phyloP scores from a whole-genome alignment of 2,329 filamentous ascomycete genomes.

The Aspergillus tanneri region DNA sequence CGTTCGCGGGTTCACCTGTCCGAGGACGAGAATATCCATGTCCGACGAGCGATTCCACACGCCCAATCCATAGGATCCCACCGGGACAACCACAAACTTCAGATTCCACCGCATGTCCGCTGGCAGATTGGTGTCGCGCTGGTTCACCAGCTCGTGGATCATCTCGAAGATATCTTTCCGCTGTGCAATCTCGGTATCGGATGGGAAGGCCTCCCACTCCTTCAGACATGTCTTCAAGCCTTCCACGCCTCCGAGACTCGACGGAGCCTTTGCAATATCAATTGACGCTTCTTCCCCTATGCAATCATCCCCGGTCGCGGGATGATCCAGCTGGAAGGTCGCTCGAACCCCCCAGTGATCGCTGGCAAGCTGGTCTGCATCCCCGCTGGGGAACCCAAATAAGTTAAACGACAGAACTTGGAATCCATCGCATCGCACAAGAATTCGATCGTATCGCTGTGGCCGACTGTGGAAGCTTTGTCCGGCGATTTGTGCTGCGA shows the following conservation, averaged over 20 bases:
- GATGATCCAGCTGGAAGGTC: neutral
- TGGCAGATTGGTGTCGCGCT: slow-evolving; percentile 5
- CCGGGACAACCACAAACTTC: slow-evolving; percentile 2
- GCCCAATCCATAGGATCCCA: slow-evolving; percentile 6
- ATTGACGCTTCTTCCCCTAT: neutral
- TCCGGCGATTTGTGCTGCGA: slow-evolving; percentile 4
- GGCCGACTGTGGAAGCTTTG: slow-evolving; percentile 10
- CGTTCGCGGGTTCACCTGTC: slow-evolving; percentile 7
- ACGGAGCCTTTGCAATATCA: neutral
- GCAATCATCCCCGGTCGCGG: too few relatives aligned
- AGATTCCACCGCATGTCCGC: neutral
- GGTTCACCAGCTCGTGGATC: slow-evolving; percentile 2
- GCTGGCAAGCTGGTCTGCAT: neutral
- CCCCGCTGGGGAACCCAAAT: neutral
- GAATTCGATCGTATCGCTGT: slow-evolving; percentile 7
- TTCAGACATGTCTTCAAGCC: slow-evolving; percentile 2
- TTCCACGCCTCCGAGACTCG: neutral
- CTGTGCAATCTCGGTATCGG: neutral
- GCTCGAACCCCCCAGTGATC: slow-evolving; percentile 10
- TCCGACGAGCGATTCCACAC: slow-evolving; percentile 10
- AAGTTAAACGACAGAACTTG: neutral
- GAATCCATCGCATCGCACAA: neutral
- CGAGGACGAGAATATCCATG: slow-evolving; percentile 9
- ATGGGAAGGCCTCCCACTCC: neutral
- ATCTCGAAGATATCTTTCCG: neutral